phyloP scores from a whole-genome alignment of 208 protist species.

The Borovskyia barvae region DNA sequence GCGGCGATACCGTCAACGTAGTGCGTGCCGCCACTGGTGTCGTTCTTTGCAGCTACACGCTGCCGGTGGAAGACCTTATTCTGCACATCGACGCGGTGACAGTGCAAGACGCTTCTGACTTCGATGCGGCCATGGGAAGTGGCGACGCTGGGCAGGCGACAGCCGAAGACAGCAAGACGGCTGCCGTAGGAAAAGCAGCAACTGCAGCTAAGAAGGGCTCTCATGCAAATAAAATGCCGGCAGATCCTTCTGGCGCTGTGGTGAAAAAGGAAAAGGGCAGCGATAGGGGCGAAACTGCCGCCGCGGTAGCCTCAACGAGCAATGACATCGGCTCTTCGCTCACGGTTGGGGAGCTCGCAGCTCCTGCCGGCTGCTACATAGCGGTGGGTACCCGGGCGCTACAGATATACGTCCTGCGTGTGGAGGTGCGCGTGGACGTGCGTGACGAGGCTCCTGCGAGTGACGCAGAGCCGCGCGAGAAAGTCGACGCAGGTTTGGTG shows the following conservation, averaged over 20 bases:
- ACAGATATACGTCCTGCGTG: conserved; percentile 76
- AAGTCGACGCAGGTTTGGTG: background rate
- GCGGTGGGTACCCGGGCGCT: conserved; percentile 75
- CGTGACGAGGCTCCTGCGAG: no score
- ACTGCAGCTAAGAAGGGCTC: no score
- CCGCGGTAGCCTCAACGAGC: background rate
- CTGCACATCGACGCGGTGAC: conserved; percentile 79
- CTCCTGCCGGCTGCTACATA: conserved; percentile 69
- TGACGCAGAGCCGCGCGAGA: background rate
- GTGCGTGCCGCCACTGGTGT: conserved; percentile 52
- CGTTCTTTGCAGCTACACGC: conserved; percentile 63
- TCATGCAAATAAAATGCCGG: no score
- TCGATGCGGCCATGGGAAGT: conserved; percentile 1
- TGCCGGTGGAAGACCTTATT: conserved; percentile 85
- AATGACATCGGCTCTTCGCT: background rate
- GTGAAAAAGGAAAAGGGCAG: background rate
- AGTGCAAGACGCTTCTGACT: conserved; percentile 16
- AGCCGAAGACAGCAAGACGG: no score
- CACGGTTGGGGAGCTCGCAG: conserved; percentile 15
- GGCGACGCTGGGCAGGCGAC: background rate
- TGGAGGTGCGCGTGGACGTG: conserved; percentile 34
- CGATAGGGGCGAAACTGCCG: background rate
- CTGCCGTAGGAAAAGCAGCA: no score
- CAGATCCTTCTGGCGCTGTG: no score
- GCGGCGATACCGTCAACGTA: conserved; percentile 81